phyloP scores from a whole-genome alignment of 2,329 filamentous ascomycete genomes.

The Basipetospora chlamydospora region DNA sequence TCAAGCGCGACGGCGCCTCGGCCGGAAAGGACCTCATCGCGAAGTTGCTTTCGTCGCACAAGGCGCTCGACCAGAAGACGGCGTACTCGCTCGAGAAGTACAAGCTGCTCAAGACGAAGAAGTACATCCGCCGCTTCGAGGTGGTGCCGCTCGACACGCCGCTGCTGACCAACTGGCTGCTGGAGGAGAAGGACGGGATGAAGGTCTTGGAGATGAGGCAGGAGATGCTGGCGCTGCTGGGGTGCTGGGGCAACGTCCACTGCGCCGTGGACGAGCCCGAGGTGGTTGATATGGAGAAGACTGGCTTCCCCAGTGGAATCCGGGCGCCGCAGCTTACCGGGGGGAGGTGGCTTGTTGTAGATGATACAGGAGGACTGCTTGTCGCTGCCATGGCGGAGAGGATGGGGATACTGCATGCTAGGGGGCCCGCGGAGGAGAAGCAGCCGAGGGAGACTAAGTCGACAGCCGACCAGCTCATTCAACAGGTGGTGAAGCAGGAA shows the following conservation, averaged over 20 bases:
- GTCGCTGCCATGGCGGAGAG: conserved; percentile 76
- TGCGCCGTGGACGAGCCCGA: conserved; percentile 34
- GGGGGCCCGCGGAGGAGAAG: conserved; percentile 2
- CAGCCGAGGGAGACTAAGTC: neutral
- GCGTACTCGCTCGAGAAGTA: conserved; percentile 90
- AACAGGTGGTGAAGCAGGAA: neutral
- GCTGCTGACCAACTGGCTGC: conserved; percentile 58
- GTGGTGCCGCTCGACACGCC: conserved; percentile 71
- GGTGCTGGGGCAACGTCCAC: conserved; percentile 84
- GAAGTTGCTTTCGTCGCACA: conserved; percentile 83
- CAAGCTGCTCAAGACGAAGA: conserved; percentile 83
- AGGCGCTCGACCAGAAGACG: conserved; percentile 85
- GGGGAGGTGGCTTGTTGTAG: conserved; percentile 63
- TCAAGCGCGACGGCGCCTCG: conserved; percentile 56
- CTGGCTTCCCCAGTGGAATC: conserved; percentile 5
- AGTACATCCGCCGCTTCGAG: conserved; percentile 81
- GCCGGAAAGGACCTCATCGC: conserved; percentile 82
- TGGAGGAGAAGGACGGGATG: conserved; percentile 57
- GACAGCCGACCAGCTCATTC: no score
- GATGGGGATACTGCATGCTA: conserved; percentile 62
- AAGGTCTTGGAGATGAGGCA: conserved; percentile 78
- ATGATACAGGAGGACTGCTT: conserved; percentile 73
- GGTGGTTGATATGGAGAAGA: conserved; percentile 10
- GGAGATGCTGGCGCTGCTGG: conserved; percentile 67
- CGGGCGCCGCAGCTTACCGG: conserved; percentile 11